Evolutionary conservation across 164 flowering plant genomes (phyloP), one percentile per base, ranked within the genome.

Genomic region (Vitis amurensis): DNA sequence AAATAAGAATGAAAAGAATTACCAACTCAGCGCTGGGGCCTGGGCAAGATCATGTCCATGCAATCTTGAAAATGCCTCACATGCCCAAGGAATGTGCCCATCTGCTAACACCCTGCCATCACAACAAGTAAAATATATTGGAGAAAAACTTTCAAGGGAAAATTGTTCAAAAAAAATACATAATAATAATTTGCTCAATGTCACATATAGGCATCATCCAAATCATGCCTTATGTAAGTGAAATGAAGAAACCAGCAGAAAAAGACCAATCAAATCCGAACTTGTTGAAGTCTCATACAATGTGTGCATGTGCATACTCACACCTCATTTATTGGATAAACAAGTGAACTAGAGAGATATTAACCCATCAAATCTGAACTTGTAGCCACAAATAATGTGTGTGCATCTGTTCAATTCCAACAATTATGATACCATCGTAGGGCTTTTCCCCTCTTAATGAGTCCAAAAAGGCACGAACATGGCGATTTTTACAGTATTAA

Each of bases 71-170:
- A 94, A 92, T 63, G 97, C 95, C 71, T 94, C 94, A 58, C 98
- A 94, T 47, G 99, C 95, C 99, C 99, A 94, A 17, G 99, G 94
- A 71, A 91, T 86, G 77, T 92, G 99, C 63, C 97, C 93, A 81
- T 94, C 99, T 31, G 99, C 99, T 48, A 92, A 73, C 61, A 94
- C 97, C 76, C 99, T 94, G 86, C 63, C 66, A 76, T 27, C 47
- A 44, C 8, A 31, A 71, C 11, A 73, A 72, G 52, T 19, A 68
- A 8, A 16, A 13, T 15, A 23, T 15, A 1, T 58, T 15, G 27
- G 6, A 47, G 12, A 16, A 57, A 49, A 47, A 23, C 52, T 37
- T 37, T 37, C 44, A 37, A 37, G 44, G 7, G 44, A 37, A 37
- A 37, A 3, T 37, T 37, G 2, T 23, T 23, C 1, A 1, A 27